A percentile compares a stretch with the other conserved stretches of the same genome.
Conservation (phyloP, 2,329 filamentous ascomycete species). For the Kalaharituber pfeilii region DNA sequence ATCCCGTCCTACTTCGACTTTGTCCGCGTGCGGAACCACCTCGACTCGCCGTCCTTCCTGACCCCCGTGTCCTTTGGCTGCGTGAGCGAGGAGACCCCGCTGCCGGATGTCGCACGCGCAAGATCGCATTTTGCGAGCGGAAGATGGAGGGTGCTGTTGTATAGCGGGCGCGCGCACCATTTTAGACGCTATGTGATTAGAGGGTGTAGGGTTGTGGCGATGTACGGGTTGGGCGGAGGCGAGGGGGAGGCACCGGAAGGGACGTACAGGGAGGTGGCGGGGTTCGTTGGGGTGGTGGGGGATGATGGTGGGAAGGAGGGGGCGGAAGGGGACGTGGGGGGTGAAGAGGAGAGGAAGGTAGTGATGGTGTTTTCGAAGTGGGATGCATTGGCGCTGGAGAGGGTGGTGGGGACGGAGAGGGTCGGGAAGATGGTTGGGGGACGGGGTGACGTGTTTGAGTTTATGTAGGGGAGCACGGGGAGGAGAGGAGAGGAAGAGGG, state of each 20-base stretch:
- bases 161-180: constrained; percentile 92
- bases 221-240: too few relatives aligned
- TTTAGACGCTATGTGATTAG: constrained; percentile 74
- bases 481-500: too few relatives aligned
- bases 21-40: constrained; percentile 79
- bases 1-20: constrained; percentile 92
- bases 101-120: constrained; percentile 63
- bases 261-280: constrained; percentile 57
- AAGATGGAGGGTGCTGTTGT: constrained; percentile 65
- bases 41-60: constrained; percentile 47
- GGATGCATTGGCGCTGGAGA: constrained; percentile 75
- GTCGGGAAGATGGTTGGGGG: constrained; percentile 59
- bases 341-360: constrained; percentile 37
- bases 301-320: constrained; percentile 38
- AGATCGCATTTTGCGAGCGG: constrained; percentile 75
- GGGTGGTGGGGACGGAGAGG: constrained; percentile 65
- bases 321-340: constrained; percentile 38
- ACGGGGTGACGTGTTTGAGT: constrained; percentile 83
- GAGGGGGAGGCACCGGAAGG: constrained; percentile 70
- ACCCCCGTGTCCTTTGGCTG: constrained; percentile 49
- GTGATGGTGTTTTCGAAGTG: constrained; percentile 63
- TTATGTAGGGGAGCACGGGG: constrained; percentile 40
- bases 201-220: constrained; percentile 67
- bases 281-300: constrained; percentile 36
- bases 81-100: constrained; percentile 73